Base-by-base conservation (phyloP, 805 yeast genomes). In the Saccharomycopsis schoenii region DNA sequence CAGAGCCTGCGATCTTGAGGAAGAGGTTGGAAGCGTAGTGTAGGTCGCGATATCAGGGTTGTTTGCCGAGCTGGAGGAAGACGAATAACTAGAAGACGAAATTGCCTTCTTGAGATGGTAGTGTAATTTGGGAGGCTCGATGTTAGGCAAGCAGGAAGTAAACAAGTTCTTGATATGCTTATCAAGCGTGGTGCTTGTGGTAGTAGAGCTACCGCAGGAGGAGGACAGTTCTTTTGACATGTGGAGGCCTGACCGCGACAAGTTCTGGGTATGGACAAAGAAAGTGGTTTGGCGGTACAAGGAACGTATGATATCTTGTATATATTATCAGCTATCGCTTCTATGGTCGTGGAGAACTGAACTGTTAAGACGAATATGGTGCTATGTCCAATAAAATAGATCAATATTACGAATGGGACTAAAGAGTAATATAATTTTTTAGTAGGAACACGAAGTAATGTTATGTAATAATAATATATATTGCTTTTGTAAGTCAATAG, bases 111-210 rank as follows among this genome's bases (percentile, higher is more conserved):
- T 47, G 52, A 47, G 21, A 47, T 47, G 52, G 6, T 25, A 25
- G 14, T 47, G 52, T 34, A 47, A 34, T 6, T 29, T 52, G 8
- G 56, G 41, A 9, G 56, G 4, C 24, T 52, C 56, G 3, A 34
- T n/a, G 21, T 40, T 40, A 1, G 58, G 58, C 50, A 55, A 55
- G 25, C 50, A 55, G 2, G 58, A 55, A 9, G 58, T 55, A 4
- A 42, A 55, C 34, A 42, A 55, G 52, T 24, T 47, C 34, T 47
- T 47, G 34, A 47, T 47, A 24, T 47, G 52, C 52, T 47, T 47
- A 25, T 47, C 52, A 24, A 47, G 25, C n/a, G 52, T 10, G n/a
- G 29, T 47, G n/a, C 15, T 47, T 19, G 17, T 42, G 50, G 50
- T n/a, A 47, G n/a, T 34, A 24, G 34, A 11, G 52, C 29, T 19